Conservation (phyloP, 371 early-diverging fungal genomes). For the Blastocladiella emersonii region DNA sequence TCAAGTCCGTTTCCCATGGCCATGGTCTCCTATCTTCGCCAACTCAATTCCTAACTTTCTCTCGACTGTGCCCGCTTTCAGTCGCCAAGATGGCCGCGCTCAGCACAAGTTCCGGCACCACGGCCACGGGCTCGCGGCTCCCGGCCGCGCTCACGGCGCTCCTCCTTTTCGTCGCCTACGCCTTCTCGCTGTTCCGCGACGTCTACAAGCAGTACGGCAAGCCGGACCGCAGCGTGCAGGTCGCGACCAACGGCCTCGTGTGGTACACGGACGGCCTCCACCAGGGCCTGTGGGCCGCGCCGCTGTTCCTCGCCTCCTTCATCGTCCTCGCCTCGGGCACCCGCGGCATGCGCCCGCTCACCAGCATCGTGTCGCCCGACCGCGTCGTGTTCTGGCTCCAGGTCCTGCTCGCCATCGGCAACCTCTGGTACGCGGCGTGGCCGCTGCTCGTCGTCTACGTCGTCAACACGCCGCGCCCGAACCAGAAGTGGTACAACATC, state of each 20-base stretch:
- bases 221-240: too few species aligned
- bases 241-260: background rate
- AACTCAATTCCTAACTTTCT: too few species aligned
- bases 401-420: background rate
- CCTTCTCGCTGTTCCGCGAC: too few species aligned
- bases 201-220: too few species aligned
- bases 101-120: too few species aligned
- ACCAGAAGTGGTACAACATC: background rate
- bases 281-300: background rate
- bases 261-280: background rate
- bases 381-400: background rate
- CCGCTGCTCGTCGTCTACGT: background rate
- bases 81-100: too few species aligned
- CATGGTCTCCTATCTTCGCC: too few species aligned
- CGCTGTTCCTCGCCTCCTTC: background rate
- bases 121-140: too few species aligned
- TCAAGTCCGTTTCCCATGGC: too few species aligned
- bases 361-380: background rate
- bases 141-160: too few species aligned
- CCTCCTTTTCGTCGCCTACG: too few species aligned
- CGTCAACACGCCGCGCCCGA: background rate
- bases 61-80: too few species aligned
- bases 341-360: background rate
- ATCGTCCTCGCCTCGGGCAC: background rate
- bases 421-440: background rate